These are phyloP conservation scores for Phanerochaete carnosa DNA, from an alignment of 768 basidiomycete genomes.

Conservation along the genomic window DNA sequence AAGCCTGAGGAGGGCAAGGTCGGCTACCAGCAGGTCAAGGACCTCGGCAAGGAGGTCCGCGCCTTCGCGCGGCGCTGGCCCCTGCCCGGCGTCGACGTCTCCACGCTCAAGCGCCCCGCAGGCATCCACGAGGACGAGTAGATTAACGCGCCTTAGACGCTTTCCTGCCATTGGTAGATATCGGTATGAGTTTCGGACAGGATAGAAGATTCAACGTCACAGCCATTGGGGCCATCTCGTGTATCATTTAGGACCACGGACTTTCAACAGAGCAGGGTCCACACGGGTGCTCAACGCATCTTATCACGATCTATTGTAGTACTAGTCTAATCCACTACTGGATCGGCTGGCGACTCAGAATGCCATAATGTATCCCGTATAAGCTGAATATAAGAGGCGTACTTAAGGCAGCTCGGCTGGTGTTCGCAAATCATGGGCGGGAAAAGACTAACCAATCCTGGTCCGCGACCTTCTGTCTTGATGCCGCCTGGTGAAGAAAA, in stretches of 20 bases:
- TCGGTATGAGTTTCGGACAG: background rate
- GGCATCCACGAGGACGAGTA: slow-evolving; percentile 56
- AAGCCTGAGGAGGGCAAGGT: slow-evolving; percentile 63
- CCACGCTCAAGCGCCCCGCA: slow-evolving; percentile 47
- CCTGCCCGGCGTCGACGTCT: slow-evolving; percentile 76
- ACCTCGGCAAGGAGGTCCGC: slow-evolving; percentile 77
- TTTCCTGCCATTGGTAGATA: background rate
- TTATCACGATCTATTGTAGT: background rate
- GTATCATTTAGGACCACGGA: slow-evolving; percentile 29
- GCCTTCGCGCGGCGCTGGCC: slow-evolving; percentile 87
- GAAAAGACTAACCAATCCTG: too few species aligned
- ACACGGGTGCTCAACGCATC: slow-evolving; percentile 3
- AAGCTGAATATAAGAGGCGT: too few species aligned
- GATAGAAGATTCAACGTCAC: slow-evolving; percentile 54
- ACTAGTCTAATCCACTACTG: slow-evolving; percentile 2
- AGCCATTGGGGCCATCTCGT: slow-evolving; percentile 12
- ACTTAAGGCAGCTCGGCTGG: too few species aligned
- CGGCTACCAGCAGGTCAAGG: slow-evolving; percentile 66
- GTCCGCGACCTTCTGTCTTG: too few species aligned
- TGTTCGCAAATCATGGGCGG: too few species aligned
- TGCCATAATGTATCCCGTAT: too few species aligned
- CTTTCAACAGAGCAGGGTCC: slow-evolving; percentile 51
- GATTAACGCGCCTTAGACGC: background rate
- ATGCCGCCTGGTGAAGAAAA: too few species aligned
- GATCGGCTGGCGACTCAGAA: background rate